A percentile compares a stretch with the other conserved stretches of the same genome.
phyloP scores from a whole-genome alignment of 2,329 filamentous ascomycete genomes.

The Aspergillus ochraceoroseus region DNA sequence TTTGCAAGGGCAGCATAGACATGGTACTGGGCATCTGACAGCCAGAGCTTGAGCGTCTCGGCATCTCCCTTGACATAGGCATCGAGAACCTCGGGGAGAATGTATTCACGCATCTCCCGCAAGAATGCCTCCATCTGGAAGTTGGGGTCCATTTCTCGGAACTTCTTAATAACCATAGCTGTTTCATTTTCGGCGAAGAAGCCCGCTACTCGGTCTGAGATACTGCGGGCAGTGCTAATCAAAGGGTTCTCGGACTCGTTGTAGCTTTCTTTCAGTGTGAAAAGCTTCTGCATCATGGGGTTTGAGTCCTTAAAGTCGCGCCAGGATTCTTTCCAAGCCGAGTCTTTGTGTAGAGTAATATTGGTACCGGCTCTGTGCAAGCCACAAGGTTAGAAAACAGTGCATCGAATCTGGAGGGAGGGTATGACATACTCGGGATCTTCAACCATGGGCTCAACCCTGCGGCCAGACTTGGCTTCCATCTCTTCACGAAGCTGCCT shows the following conservation, averaged over 20 bases:
- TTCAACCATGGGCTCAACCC: constrained; percentile 64
- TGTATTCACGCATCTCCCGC: constrained; percentile 94
- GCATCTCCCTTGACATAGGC: constrained; percentile 96
- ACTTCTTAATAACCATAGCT: constrained; percentile 95
- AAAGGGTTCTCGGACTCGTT: constrained; percentile 97
- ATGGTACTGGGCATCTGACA: constrained; percentile 91
- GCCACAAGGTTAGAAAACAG: constrained; percentile 30
- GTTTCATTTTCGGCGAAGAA: constrained; percentile 99
- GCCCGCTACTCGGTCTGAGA: constrained; percentile 85
- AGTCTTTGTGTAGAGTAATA: constrained; percentile 91
- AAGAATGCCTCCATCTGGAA: constrained; percentile 96
- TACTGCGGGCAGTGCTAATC: constrained; percentile 85
- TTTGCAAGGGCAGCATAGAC: constrained; percentile 96
- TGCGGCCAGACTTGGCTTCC: constrained; percentile 51
- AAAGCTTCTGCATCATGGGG: constrained; percentile 81
- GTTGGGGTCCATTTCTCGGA: constrained; percentile 87
- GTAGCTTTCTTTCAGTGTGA: constrained; percentile 79
- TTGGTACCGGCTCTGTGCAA: constrained; percentile 85
- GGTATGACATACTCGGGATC: constrained; percentile 74
- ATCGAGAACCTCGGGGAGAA: constrained; percentile 92
- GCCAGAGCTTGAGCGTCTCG: constrained; percentile 87
- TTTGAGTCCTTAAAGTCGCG: constrained; percentile 87
- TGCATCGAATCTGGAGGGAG: background rate
- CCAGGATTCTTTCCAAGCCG: constrained; percentile 98
- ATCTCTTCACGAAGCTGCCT: constrained; percentile 67